Evolutionary conservation across 1,284 basidiomycete species (phyloP).

Genomic region (Xerocomus amazonicus): DNA sequence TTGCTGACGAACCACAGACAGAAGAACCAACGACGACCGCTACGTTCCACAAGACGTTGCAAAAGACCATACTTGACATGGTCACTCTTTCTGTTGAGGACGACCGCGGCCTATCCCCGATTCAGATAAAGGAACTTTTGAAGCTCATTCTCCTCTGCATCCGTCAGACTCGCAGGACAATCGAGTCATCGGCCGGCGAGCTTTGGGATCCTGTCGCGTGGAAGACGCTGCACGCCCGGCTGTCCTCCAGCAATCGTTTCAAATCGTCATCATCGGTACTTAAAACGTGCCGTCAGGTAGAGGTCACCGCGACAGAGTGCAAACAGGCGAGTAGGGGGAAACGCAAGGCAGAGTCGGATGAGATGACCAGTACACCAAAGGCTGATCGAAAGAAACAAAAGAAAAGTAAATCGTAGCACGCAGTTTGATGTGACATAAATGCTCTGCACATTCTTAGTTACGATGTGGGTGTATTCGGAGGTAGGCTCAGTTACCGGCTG

Average conservation of each 20-base stretch:
- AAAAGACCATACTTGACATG: slow-evolving; percentile 48
- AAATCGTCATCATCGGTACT: slow-evolving; percentile 44
- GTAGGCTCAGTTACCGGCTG: too few species aligned
- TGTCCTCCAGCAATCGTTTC: slow-evolving; percentile 44
- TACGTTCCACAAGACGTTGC: slow-evolving; percentile 47
- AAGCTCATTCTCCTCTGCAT: slow-evolving; percentile 69
- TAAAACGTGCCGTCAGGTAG: slow-evolving; percentile 49
- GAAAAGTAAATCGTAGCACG: slow-evolving; percentile 32
- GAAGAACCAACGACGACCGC: slow-evolving; percentile 38
- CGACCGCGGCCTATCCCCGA: slow-evolving; percentile 50
- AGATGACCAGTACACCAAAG: slow-evolving; percentile 34
- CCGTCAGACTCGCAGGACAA: slow-evolving; percentile 53
- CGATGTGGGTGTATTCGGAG: too few species aligned
- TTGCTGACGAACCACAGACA: slow-evolving; percentile 19
- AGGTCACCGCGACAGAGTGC: slow-evolving; percentile 16
- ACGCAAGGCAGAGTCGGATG: slow-evolving; percentile 39
- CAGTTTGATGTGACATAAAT: slow-evolving; percentile 1
- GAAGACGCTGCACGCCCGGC: slow-evolving; percentile 33
- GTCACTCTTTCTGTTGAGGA: slow-evolving; percentile 52
- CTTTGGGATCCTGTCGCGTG: slow-evolving; percentile 47
- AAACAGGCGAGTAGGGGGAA: slow-evolving; percentile 30
- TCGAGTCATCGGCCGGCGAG: slow-evolving; percentile 32
- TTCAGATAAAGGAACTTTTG: slow-evolving; percentile 76
- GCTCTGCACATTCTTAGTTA: neutral
- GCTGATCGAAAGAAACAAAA: slow-evolving; percentile 55